Evolutionary conservation across 148 eudicot genomes (phyloP), one percentile per base, ranked within the genome.

Genomic region (Fagopyrum homotropicum): DNA sequence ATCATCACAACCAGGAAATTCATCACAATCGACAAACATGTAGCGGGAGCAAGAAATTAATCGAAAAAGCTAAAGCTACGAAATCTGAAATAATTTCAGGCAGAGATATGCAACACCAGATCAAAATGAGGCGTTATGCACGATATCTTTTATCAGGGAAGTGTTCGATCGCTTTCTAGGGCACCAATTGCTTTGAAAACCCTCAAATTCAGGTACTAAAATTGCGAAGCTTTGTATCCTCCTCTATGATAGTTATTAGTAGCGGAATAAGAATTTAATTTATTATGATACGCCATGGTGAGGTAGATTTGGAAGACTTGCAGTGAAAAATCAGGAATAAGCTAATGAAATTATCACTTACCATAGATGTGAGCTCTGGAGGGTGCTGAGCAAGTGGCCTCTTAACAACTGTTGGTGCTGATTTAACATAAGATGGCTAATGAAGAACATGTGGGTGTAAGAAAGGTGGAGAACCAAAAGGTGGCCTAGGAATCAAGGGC

Each of bases 381-480:
- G 97, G 91, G 80, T 94, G 98, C 85, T 94, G 97, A 71, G 98
- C 98, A 47, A 94, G 86, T 80, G 98, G 98, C 84, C 93, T 91
- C 90, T 94, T 94, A 35, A 91, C 98, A 75, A 94, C 97, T 49
- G 97, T 94, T 49, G 98, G 92, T 77, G 97, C 98, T 66, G 98
- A 87, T 79, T 94, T 94, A 61, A 94, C 87, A 82, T 87, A 94
- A 47, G 98, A 94, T 66, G 98, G 97, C 79, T 91, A 88, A 73
- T 85, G 97, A 71, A 82, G 35, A 54, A 88, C 30, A 64, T 84
- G 73, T 75, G 80, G 84, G 61, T 75, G 80, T 49, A 80, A 81
- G 72, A 87, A 72, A 52, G 96, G 98, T 55, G 98, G 97, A 15
- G 91, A 91, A 75, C 96, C 97, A 83, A 85, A 90, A 55, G 95